A percentile compares a stretch with the other conserved stretches of the same genome.
phyloP scores from a whole-genome alignment of 257 asterid species.

The Penstemon eatonii region DNA sequence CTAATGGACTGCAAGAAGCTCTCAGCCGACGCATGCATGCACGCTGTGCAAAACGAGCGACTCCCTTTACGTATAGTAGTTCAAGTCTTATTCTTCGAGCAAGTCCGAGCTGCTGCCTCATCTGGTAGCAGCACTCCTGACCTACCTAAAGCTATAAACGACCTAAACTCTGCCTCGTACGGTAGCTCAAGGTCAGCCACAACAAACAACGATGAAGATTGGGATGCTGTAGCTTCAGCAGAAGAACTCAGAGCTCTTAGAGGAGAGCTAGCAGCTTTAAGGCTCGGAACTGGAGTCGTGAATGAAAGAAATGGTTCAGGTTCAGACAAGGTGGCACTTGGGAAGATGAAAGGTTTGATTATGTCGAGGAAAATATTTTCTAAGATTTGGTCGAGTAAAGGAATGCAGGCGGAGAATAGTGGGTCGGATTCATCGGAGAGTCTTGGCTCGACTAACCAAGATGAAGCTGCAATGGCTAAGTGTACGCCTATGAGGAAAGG shows the following conservation, averaged over 20 bases:
- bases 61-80: conserved; percentile 88
- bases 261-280: conserved; percentile 77
- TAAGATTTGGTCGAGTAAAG: conserved; percentile 77
- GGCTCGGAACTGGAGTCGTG: conserved; percentile 58
- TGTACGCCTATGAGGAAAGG: conserved; percentile 70
- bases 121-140: conserved; percentile 98
- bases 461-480: conserved; percentile 45
- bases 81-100: conserved; percentile 93
- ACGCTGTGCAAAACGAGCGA: conserved; percentile 89
- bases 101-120: conserved; percentile 84
- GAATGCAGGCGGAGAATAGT: conserved; percentile 64
- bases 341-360: conserved; percentile 69
- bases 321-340: conserved; percentile 56
- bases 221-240: conserved; percentile 90
- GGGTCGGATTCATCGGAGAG: conserved; percentile 94
- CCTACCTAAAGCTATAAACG: conserved; percentile 78
- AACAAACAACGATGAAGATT: conserved; percentile 82
- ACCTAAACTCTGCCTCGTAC: conserved; percentile 62
- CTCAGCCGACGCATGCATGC: conserved; percentile 89
- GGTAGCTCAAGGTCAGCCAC: conserved; percentile 81
- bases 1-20: conserved; percentile 95
- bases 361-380: conserved; percentile 75
- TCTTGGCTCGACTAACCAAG: conserved; percentile 65
- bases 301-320: conserved; percentile 42
- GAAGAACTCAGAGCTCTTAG: conserved; percentile 85